These are phyloP conservation scores for Limnanthes douglasii DNA, from an alignment of 345 rosid species.

Conservation along the genomic window DNA sequence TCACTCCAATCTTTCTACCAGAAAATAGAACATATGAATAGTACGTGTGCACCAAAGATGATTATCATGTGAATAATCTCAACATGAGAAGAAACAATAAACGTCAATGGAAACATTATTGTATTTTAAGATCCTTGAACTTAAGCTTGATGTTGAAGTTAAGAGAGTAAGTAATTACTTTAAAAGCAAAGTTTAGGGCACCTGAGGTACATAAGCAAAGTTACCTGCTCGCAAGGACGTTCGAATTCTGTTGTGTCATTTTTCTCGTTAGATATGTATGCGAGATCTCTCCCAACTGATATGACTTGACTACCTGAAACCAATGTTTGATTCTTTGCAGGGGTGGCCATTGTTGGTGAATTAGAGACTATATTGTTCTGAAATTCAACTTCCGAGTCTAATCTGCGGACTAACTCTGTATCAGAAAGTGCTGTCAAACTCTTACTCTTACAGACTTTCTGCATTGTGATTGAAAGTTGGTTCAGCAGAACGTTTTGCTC, in stretches of 20 bases:
- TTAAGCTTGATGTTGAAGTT: no score
- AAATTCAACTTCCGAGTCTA: slow-evolving; percentile 15
- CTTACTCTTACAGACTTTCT: slow-evolving; percentile 61
- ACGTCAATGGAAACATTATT: no score
- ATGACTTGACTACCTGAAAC: slow-evolving; percentile 17
- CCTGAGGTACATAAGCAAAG: background rate
- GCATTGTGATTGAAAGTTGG: slow-evolving; percentile 74
- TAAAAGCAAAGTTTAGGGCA: no score
- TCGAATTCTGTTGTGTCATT: slow-evolving; percentile 21
- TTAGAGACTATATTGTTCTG: slow-evolving; percentile 12
- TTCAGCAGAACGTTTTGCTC: slow-evolving; percentile 79
- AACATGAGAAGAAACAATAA: no score
- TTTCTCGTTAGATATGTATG: slow-evolving; percentile 17
- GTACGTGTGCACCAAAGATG: no score
- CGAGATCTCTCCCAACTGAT: slow-evolving; percentile 13
- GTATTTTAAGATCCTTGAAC: no score
- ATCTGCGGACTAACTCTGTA: slow-evolving; percentile 20
- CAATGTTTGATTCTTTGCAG: slow-evolving; percentile 17
- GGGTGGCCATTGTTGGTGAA: slow-evolving; percentile 13
- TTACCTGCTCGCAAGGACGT: slow-evolving; percentile 35
- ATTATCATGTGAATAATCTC: no score
- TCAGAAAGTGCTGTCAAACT: slow-evolving; percentile 67
- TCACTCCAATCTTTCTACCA: no score
- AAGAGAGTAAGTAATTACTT: no score
- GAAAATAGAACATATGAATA: no score